Evolutionary conservation across 1,139 yeast genomes (phyloP), one percentile per base, ranked within the genome.

Genomic region (Lodderomyces jiufengensis): DNA sequence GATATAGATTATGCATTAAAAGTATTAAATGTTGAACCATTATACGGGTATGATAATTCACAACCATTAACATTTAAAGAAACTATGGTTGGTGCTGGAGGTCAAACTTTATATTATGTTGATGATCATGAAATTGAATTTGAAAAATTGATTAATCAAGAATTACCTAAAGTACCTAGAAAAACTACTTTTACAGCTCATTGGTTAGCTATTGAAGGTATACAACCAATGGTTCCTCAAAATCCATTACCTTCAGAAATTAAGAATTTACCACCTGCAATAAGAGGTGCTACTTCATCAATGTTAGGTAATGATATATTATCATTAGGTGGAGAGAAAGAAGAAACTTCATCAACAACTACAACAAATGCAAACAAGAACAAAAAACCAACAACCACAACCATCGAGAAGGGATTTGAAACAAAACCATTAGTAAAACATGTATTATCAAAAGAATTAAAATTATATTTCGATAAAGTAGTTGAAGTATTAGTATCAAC

Each of bases 141-240:
- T 57, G 98, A 94, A 56, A 87, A 87, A 54, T 70, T 94, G 44
- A 85, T 94, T 49, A 90, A 92, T 56, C 95, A 85, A 56, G 97
- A 96, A 27, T 68, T 94, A 43, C 99, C 99, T 5, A 86, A 84
- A 52, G 95, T 94, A 3, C 98, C 99, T 3, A 73, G 97, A 41
- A 82, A 84, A 41, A 81, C 95, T 1, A 81, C 95, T 0, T 90
- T 85, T 56, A 87, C 97, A 0, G 96, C 97, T 2, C 99, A 94
- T 59, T 94, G 99, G 98, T 71, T 94, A 28, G 97, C 98, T 1
- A 86, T 94, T 40, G 99, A 94, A 61, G 99, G 99, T 37, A 96
- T 94, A 3, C 99, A 94, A 55, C 98, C 99, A 1, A 84, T 94
- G 36, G 92, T 94, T 39, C 95, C 97, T 2, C 98, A 94, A 61